Percentiles rank a stretch among this genome's conserved stretches.
Conservation (phyloP, 2,329 filamentous ascomycete genomes). For the Dactylellina leptospora region DNA sequence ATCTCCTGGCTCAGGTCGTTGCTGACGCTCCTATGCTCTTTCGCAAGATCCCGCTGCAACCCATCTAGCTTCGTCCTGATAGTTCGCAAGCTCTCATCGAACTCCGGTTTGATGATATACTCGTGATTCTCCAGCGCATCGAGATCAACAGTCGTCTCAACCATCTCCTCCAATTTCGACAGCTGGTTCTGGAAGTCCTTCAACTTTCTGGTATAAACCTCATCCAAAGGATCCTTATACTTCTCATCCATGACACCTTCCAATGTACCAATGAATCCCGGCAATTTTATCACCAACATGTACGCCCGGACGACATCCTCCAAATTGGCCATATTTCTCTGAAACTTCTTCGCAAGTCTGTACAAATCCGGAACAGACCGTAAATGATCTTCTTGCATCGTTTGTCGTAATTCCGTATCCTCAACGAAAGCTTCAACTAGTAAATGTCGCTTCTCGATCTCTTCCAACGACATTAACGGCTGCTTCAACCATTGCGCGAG, state of each 20-base stretch:
- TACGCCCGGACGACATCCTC: slow-evolving; percentile 97
- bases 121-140: slow-evolving; percentile 96
- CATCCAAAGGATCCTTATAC: slow-evolving; percentile 86
- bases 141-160: slow-evolving; percentile 95
- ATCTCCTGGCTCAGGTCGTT: slow-evolving; percentile 86
- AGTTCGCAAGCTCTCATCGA: slow-evolving; percentile 85
- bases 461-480: slow-evolving; percentile 86
- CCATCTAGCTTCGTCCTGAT: slow-evolving; percentile 91
- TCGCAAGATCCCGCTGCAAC: slow-evolving; percentile 80
- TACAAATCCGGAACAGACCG: slow-evolving; percentile 94
- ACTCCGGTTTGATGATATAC: slow-evolving; percentile 98
- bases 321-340: slow-evolving; percentile 85
- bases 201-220: slow-evolving; percentile 85
- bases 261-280: slow-evolving; percentile 86
- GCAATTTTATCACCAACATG: slow-evolving; percentile 89
- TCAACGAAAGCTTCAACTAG: slow-evolving; percentile 93
- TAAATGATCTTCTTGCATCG: slow-evolving; percentile 95
- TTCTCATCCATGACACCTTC: slow-evolving; percentile 95
- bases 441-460: slow-evolving; percentile 91
- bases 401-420: slow-evolving; percentile 91
- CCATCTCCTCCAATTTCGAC: slow-evolving; percentile 92
- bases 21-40: slow-evolving; percentile 79
- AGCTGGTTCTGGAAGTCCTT: slow-evolving; percentile 76
- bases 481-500: slow-evolving; percentile 98
- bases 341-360: slow-evolving; percentile 90